Conservation (phyloP, 176 grass and related monocot species). For the Eragrostis curvula region DNA sequence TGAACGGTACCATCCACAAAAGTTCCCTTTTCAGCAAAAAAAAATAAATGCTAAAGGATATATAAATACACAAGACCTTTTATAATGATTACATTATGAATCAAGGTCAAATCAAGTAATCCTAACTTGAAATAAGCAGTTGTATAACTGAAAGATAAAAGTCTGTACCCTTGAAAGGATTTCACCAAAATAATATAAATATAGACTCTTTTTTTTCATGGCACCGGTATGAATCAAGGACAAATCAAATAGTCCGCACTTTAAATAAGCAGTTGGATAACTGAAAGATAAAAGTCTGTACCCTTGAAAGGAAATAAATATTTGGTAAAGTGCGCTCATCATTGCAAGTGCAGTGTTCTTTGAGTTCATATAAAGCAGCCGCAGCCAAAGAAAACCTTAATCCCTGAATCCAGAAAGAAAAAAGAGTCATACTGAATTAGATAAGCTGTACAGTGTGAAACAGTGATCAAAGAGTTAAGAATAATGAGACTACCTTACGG, state of each 20-base stretch:
- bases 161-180: slow-evolving; percentile 60
- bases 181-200: neutral
- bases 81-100: too few relatives aligned
- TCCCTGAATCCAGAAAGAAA: slow-evolving; percentile 63
- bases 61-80: too few relatives aligned
- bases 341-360: slow-evolving; percentile 66
- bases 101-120: neutral
- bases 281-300: slow-evolving; percentile 35
- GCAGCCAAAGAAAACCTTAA: slow-evolving; percentile 90
- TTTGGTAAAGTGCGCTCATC: slow-evolving; percentile 55
- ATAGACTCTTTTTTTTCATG: neutral
- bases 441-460: slow-evolving; percentile 20
- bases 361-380: slow-evolving; percentile 86
- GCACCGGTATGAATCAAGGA: neutral
- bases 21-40: neutral
- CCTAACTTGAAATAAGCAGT: slow-evolving; percentile 26
- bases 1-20: slow-evolving; percentile 9
- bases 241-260: slow-evolving; percentile 5
- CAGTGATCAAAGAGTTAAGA: slow-evolving; percentile 8
- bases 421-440: slow-evolving; percentile 32
- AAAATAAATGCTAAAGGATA: too few relatives aligned
- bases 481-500: slow-evolving; percentile 71
- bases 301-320: slow-evolving; percentile 85
- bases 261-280: slow-evolving; percentile 32
- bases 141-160: slow-evolving; percentile 18